Conservation (phyloP, 305 asterid genomes). For the Fraxinus platypoda region DNA sequence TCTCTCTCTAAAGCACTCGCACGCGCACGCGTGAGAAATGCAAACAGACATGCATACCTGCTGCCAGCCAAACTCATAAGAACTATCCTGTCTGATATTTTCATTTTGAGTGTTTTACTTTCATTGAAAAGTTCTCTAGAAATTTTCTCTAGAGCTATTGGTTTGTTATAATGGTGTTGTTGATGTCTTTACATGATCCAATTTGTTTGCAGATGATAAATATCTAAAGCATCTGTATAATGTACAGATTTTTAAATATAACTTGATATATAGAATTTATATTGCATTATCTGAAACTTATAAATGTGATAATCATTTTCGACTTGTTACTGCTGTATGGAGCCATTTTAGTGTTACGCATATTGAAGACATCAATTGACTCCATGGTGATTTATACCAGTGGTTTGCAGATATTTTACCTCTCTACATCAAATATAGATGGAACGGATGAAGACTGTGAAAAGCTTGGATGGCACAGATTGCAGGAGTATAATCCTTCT, state of each 20-base stretch:
- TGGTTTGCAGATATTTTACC: slow-evolving; percentile 79
- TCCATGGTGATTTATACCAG: slow-evolving; percentile 41
- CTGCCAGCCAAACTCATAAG: not conserved
- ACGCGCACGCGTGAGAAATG: not conserved
- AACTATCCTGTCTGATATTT: not conserved
- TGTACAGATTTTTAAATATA: not conserved
- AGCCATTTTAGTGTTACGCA: slow-evolving; percentile 1
- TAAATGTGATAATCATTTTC: not conserved
- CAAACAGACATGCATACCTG: not conserved
- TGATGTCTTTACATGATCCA: not conserved
- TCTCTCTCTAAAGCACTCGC: not conserved
- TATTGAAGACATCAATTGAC: slow-evolving; percentile 24
- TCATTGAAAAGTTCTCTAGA: not conserved
- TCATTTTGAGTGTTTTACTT: not conserved
- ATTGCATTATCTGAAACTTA: not conserved
- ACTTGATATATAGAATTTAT: not conserved
- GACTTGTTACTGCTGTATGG: not conserved
- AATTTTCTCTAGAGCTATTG: not conserved
- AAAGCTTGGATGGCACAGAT: slow-evolving; percentile 67
- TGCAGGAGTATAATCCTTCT: slow-evolving; percentile 62
- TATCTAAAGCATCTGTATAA: not conserved
- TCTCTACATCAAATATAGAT: slow-evolving; percentile 62
- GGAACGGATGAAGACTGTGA: slow-evolving; percentile 77
- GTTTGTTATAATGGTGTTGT: not conserved
- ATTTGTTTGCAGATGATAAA: not conserved